Conservation (phyloP, 495 filamentous ascomycete species). For the Lindgomyces ingoldianus region DNA sequence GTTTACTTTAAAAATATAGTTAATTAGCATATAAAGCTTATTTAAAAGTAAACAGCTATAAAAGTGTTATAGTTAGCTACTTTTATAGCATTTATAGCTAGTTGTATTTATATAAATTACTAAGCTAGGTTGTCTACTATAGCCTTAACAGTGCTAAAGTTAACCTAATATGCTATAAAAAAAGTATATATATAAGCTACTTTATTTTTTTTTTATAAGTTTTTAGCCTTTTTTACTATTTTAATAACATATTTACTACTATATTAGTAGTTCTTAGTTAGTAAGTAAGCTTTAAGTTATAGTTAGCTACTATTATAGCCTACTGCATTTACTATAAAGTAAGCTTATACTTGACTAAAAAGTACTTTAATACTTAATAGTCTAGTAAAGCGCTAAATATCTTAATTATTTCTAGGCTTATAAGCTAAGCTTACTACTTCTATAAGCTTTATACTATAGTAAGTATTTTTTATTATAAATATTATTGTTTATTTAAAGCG, state of each 20-base stretch:
- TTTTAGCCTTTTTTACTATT: conserved; percentile 17
- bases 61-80: background rate
- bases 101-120: background rate
- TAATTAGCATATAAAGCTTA: background rate
- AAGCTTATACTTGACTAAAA: conserved; percentile 33
- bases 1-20: background rate
- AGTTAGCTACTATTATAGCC: conserved; percentile 28
- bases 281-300: conserved; percentile 36
- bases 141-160: too few relatives aligned
- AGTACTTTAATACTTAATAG: conserved; percentile 44
- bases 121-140: background rate
- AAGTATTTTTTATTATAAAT: conserved; percentile 47
- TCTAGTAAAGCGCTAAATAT: conserved; percentile 40
- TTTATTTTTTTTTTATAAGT: background rate
- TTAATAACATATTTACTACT: conserved; percentile 26
- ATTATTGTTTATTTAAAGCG: conserved; percentile 36
- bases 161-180: background rate
- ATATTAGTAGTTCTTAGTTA: conserved; percentile 25
- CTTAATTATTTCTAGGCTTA: conserved; percentile 23
- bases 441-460: conserved; percentile 42
- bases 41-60: background rate
- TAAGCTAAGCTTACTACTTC: conserved; percentile 39
- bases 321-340: conserved; percentile 35
- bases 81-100: too few relatives aligned
- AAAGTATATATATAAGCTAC: background rate